Evolutionary conservation across 2,329 filamentous ascomycete species (phyloP).

Genomic region (Fusarium sublunatum): DNA sequence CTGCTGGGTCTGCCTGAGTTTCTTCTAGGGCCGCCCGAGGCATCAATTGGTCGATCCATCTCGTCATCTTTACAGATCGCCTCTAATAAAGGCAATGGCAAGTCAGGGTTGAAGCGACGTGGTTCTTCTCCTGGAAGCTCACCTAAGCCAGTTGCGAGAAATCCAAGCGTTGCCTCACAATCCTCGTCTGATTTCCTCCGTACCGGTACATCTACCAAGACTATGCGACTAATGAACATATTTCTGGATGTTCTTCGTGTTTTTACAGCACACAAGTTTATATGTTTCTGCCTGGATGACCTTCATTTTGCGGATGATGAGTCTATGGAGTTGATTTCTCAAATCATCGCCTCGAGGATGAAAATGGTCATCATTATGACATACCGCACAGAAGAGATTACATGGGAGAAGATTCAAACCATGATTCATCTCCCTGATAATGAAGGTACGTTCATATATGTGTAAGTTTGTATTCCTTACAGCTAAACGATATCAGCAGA

Average conservation of each 20-base stretch:
- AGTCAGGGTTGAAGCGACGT: slow-evolving; percentile 54
- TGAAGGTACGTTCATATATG: slow-evolving; percentile 56
- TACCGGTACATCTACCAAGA: slow-evolving; percentile 68
- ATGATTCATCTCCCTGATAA: slow-evolving; percentile 66
- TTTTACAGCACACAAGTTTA: slow-evolving; percentile 84
- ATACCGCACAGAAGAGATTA: slow-evolving; percentile 74
- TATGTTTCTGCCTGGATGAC: slow-evolving; percentile 90
- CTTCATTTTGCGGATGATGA: slow-evolving; percentile 91
- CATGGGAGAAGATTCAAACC: slow-evolving; percentile 64
- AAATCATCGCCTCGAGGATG: slow-evolving; percentile 81
- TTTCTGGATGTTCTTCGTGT: slow-evolving; percentile 87
- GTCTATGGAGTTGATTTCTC: slow-evolving; percentile 82
- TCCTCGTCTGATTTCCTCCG: slow-evolving; percentile 71
- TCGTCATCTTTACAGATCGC: slow-evolving; percentile 52
- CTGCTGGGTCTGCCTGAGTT: slow-evolving; percentile 76
- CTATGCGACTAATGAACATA: slow-evolving; percentile 84
- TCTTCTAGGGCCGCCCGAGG: slow-evolving; percentile 65
- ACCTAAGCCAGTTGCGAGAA: slow-evolving; percentile 51
- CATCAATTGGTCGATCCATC: slow-evolving; percentile 50
- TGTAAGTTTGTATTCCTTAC: neutral
- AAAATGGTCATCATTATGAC: slow-evolving; percentile 87
- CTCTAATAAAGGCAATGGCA: slow-evolving; percentile 48
- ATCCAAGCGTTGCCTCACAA: slow-evolving; percentile 57
- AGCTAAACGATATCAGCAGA: slow-evolving; percentile 52
- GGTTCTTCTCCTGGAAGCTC: slow-evolving; percentile 63